Conservation (phyloP, 2,329 filamentous ascomycete genomes). For the Dactylellina sp. region DNA sequence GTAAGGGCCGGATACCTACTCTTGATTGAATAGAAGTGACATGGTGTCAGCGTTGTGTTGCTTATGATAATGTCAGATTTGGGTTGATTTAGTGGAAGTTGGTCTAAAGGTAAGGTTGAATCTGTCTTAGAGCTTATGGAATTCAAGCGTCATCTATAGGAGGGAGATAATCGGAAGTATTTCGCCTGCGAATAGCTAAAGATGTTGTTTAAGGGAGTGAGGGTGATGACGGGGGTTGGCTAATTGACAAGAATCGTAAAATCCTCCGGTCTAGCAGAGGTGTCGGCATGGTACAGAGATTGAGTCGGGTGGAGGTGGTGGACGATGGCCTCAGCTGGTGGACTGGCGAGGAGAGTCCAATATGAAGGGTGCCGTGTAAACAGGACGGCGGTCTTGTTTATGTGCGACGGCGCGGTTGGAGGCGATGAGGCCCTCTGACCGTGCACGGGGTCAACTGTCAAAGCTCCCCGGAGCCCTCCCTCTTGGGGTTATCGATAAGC, state of each 20-base stretch:
- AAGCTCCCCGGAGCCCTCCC: neutral
- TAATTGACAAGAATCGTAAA: slow-evolving; percentile 28
- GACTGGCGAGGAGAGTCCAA: neutral
- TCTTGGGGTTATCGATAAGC: slow-evolving; percentile 43
- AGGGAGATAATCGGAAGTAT: slow-evolving; percentile 6
- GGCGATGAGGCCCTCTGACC: slow-evolving; percentile 13
- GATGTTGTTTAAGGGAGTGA: slow-evolving; percentile 14
- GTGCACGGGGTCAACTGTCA: slow-evolving; percentile 10
- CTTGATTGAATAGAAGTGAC: slow-evolving; percentile 54
- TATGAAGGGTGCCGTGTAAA: neutral
- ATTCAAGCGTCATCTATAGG: neutral
- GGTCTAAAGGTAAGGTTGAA: slow-evolving; percentile 17
- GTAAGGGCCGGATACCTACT: slow-evolving; percentile 16
- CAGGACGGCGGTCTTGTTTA: neutral
- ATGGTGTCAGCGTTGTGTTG: slow-evolving; percentile 15
- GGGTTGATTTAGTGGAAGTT: neutral
- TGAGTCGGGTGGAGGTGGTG: slow-evolving; percentile 2
- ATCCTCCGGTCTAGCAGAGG: slow-evolving; percentile 47
- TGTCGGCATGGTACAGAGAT: slow-evolving; percentile 40
- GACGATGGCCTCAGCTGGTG: slow-evolving; percentile 7
- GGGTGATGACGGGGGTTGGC: slow-evolving; percentile 33
- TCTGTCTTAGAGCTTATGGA: slow-evolving; percentile 22
- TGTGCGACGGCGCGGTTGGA: neutral
- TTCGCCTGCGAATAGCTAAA: slow-evolving; percentile 12
- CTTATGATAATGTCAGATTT: slow-evolving; percentile 22